A percentile compares a stretch with the other conserved stretches of the same genome.
Conservation (phyloP, 2,329 filamentous ascomycete species). For the Metarhizium guizhouense region DNA sequence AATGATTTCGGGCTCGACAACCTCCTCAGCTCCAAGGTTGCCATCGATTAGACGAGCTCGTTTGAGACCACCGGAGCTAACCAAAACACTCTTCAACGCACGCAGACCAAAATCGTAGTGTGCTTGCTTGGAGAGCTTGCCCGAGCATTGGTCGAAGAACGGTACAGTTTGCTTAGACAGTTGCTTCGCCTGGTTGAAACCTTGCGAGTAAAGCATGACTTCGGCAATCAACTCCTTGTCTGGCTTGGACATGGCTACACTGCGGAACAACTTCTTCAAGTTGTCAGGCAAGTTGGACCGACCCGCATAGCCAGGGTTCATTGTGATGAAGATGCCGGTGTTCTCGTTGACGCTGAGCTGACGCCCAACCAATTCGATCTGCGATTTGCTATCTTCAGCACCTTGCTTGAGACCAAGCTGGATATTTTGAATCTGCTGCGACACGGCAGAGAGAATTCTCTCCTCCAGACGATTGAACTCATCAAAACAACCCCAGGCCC, state of each 20-base stretch:
- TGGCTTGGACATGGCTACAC: slow-evolving; percentile 98
- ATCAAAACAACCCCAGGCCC: slow-evolving; percentile 99
- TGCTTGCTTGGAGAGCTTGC: slow-evolving; percentile 81
- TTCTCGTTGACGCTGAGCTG: slow-evolving; percentile 84
- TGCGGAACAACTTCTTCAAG: slow-evolving; percentile 98
- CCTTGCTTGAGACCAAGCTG: slow-evolving; percentile 88
- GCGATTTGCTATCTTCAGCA: slow-evolving; percentile 68
- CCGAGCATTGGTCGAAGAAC: slow-evolving; percentile 89
- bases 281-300: slow-evolving; percentile 98
- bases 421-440: slow-evolving; percentile 98
- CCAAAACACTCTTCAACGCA: slow-evolving; percentile 95
- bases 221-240: slow-evolving; percentile 99
- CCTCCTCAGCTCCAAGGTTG: slow-evolving; percentile 54
- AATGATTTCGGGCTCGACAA: slow-evolving; percentile 92
- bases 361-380: slow-evolving; percentile 91
- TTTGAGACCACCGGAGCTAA: slow-evolving; percentile 95
- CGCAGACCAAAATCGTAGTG: slow-evolving; percentile 98
- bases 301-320: slow-evolving; percentile 98
- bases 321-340: slow-evolving; percentile 98
- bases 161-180: slow-evolving; percentile 94
- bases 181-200: slow-evolving; percentile 91
- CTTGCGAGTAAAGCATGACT: slow-evolving; percentile 99
- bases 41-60: slow-evolving; percentile 62
- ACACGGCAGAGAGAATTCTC: slow-evolving; percentile 93
- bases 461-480: slow-evolving; percentile 99